phyloP scores from a whole-genome alignment of 495 filamentous ascomycete genomes.

The Neurospora sp. region DNA sequence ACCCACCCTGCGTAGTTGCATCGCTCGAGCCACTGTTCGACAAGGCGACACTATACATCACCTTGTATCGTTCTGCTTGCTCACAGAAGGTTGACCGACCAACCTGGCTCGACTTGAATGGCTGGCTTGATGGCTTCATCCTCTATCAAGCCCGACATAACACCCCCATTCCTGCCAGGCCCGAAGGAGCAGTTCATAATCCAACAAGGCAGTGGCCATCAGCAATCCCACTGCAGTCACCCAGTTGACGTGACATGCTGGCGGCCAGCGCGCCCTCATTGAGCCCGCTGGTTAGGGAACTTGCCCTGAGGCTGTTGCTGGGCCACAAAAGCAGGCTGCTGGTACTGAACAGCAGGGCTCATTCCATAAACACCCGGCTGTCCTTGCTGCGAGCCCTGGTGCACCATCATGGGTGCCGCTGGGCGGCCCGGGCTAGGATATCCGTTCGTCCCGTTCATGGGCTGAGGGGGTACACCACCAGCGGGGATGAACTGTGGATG shows the following conservation, averaged over 20 bases:
- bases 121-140: neutral
- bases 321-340: slow-evolving; percentile 52
- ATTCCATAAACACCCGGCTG: slow-evolving; percentile 56
- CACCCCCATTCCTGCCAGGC: neutral
- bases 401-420: slow-evolving; percentile 71
- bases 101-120: neutral
- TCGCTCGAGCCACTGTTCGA: neutral
- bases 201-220: neutral
- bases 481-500: slow-evolving; percentile 53
- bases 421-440: slow-evolving; percentile 75
- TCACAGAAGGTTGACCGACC: neutral
- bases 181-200: neutral
- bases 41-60: neutral
- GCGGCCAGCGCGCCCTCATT: slow-evolving; percentile 13
- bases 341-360: slow-evolving; percentile 56
- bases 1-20: neutral
- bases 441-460: slow-evolving; percentile 52
- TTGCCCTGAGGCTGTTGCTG: slow-evolving; percentile 57
- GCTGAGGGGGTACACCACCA: slow-evolving; percentile 50
- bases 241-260: neutral
- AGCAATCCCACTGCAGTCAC: neutral
- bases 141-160: neutral
- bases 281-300: slow-evolving; percentile 33
- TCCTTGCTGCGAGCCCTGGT: slow-evolving; percentile 62
- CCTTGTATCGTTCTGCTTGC: neutral